phyloP scores from a whole-genome alignment of 371 early-diverging fungal species.

The Mucor indicus region DNA sequence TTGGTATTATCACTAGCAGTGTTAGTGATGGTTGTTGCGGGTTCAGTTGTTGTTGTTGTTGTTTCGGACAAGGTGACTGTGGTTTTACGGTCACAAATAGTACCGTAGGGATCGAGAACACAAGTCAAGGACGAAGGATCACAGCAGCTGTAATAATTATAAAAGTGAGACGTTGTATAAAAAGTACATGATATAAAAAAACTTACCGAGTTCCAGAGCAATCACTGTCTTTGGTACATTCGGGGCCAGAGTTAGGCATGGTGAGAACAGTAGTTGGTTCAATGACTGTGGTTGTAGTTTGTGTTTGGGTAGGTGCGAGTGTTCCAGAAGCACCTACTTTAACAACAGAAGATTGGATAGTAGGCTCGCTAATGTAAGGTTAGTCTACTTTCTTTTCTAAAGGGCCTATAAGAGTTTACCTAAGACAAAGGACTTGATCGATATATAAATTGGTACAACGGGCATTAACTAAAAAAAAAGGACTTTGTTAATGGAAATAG shows the following conservation, averaged over 20 bases:
- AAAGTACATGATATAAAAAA: too few relatives aligned
- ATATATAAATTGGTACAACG: constrained; percentile 27
- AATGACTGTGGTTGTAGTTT: constrained; percentile 5
- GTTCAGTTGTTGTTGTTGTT: constrained; percentile 1
- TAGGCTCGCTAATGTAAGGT: not conserved
- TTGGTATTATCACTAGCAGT: too few relatives aligned
- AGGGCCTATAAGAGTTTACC: constrained; percentile 8
- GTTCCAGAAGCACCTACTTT: not conserved
- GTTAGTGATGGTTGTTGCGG: not conserved
- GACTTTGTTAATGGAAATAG: too few relatives aligned
- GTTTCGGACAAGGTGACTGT: too few relatives aligned
- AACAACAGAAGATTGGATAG: not conserved
- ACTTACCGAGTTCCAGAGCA: constrained; percentile 25
- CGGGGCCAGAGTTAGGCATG: constrained; percentile 1
- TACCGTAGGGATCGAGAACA: constrained; percentile 21
- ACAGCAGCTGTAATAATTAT: constrained; percentile 14
- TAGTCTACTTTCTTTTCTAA: not conserved
- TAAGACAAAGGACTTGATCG: constrained; percentile 22
- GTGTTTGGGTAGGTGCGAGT: not conserved
- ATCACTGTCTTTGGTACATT: constrained; percentile 18
- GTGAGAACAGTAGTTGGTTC: constrained; percentile 14
- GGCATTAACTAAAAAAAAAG: constrained; percentile 14
- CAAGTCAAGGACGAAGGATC: constrained; percentile 17
- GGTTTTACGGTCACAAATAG: constrained; percentile 23
- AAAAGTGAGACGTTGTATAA: not conserved